Evolutionary conservation across 129 eudicot species (phyloP).

Genomic region (Tagetes patula): DNA sequence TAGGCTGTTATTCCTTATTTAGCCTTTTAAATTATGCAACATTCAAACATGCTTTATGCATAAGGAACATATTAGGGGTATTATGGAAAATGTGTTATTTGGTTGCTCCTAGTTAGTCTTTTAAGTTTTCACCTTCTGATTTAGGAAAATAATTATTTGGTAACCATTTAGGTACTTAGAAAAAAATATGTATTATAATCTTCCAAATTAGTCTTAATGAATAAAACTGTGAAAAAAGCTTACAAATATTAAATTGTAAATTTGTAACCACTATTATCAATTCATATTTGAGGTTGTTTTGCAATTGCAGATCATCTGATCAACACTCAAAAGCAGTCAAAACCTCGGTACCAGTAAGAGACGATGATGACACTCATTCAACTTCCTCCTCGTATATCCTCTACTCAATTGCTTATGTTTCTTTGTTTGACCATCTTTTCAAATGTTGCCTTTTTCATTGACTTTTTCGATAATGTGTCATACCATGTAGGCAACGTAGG

Average conservation of each 20-base stretch:
- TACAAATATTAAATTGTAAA: slow-evolving; percentile 8
- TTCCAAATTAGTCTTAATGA: not conserved
- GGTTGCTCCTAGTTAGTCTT: not conserved
- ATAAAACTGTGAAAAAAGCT: not conserved
- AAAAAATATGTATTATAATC: not conserved
- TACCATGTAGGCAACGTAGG: slow-evolving; percentile 44
- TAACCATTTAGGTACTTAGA: not conserved
- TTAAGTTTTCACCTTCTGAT: not conserved
- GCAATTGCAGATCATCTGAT: slow-evolving; percentile 45
- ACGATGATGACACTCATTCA: slow-evolving; percentile 51
- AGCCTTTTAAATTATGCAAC: not conserved
- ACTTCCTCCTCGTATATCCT: slow-evolving; percentile 62
- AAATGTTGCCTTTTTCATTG: slow-evolving; percentile 11
- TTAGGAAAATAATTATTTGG: not conserved
- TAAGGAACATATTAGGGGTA: not conserved
- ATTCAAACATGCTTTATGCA: not conserved
- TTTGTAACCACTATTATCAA: not conserved
- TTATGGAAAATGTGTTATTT: not conserved
- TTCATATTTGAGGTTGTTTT: slow-evolving; percentile 26
- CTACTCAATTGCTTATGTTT: slow-evolving; percentile 3
- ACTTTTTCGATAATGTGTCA: slow-evolving; percentile 16
- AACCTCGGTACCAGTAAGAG: slow-evolving; percentile 32
- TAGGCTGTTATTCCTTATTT: not conserved
- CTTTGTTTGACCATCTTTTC: slow-evolving; percentile 13
- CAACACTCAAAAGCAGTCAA: slow-evolving; percentile 36